These are phyloP conservation scores for Larix kaempferi DNA, from an alignment of 75 land plant genomes.

Conservation along the genomic window DNA sequence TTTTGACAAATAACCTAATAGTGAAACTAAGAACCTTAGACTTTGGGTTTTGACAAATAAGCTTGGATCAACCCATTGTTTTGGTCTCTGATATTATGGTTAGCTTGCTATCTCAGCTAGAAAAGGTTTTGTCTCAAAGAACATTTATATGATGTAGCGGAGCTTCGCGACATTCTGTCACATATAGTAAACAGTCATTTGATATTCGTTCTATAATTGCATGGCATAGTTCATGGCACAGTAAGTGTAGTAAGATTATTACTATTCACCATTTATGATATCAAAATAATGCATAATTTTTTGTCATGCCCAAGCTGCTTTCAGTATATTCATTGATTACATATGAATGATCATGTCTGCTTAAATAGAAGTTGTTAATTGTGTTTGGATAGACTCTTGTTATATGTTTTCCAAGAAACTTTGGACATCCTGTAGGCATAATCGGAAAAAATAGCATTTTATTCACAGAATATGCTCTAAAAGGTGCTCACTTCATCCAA, in stretches of 20 bases:
- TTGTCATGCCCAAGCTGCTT: neutral
- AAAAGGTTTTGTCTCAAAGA: no score
- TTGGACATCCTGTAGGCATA: constrained; percentile 94
- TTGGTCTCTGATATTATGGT: no score
- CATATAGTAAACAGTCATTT: constrained; percentile 69
- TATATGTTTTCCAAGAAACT: constrained; percentile 90
- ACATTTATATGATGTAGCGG: constrained; percentile 81
- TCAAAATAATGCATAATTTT: neutral
- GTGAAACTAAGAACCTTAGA: no score
- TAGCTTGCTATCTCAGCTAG: no score
- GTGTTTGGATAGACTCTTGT: constrained; percentile 76
- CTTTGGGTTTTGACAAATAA: no score
- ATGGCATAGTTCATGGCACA: constrained; percentile 95
- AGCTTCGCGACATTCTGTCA: constrained; percentile 87
- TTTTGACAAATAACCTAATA: no score
- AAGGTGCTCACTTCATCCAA: constrained; percentile 97
- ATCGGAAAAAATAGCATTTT: constrained; percentile 97
- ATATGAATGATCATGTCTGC: neutral
- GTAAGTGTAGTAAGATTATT: constrained; percentile 44
- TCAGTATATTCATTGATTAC: neutral
- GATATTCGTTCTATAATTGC: constrained; percentile 91
- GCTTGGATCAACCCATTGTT: no score
- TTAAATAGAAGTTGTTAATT: neutral
- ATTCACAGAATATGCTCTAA: constrained; percentile 95
- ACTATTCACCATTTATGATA: neutral